phyloP scores from a whole-genome alignment of 805 yeast genomes.

The Starmerella cellae region DNA sequence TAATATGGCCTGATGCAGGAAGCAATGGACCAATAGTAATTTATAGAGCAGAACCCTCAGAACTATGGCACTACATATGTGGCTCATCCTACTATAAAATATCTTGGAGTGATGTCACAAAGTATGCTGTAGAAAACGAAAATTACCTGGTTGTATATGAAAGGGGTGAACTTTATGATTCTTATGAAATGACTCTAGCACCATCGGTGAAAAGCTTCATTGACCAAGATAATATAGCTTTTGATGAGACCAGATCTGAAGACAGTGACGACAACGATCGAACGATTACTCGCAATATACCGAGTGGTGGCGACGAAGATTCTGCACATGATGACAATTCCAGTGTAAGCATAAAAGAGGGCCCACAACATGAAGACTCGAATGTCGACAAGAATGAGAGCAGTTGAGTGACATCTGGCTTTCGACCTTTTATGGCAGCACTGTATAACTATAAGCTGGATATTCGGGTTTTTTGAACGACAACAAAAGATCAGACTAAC shows the following conservation, averaged over 20 bases:
- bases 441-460: too few species aligned
- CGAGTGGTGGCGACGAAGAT: too few species aligned
- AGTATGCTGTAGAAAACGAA: background rate
- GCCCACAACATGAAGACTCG: too few species aligned
- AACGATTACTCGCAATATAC: too few species aligned
- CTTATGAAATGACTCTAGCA: background rate
- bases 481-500: too few species aligned
- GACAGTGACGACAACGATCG: background rate
- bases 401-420: too few species aligned
- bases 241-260: too few species aligned
- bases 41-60: background rate
- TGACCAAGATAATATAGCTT: background rate
- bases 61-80: background rate
- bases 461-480: too few species aligned
- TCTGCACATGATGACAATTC: too few species aligned
- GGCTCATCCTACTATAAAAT: background rate
- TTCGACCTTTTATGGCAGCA: too few species aligned
- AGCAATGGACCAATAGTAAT: background rate
- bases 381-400: too few species aligned
- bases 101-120: slow-evolving; percentile 1
- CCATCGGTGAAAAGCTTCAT: slow-evolving; percentile 7
- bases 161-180: background rate
- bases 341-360: too few species aligned
- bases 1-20: background rate
- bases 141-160: slow-evolving; percentile 8